These are phyloP conservation scores for Endogone sp. DNA, from an alignment of 192 early-diverging fungal species.

Conservation along the genomic window DNA sequence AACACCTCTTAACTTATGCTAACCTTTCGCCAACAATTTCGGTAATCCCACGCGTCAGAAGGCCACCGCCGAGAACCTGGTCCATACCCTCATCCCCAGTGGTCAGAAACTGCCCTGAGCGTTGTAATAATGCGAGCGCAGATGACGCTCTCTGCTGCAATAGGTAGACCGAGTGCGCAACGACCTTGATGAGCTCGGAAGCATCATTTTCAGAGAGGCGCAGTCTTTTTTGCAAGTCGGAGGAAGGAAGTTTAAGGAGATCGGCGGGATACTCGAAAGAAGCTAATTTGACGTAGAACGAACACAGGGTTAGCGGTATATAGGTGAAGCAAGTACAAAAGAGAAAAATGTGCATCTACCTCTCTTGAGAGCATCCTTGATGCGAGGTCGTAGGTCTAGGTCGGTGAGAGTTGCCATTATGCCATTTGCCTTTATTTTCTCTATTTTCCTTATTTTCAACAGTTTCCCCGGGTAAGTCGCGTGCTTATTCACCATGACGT, in stretches of 20 bases:
- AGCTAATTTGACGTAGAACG: neutral
- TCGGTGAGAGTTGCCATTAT: neutral
- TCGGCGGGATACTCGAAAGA: neutral
- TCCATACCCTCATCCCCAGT: conserved; percentile 52
- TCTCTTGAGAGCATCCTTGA: neutral
- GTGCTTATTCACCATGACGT: too few species aligned
- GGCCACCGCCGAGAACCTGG: conserved; percentile 52
- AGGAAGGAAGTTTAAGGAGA: neutral
- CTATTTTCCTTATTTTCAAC: too few species aligned
- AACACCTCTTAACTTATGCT: neutral
- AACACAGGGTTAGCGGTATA: neutral
- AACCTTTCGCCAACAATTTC: conserved; percentile 73
- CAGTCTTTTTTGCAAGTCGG: neutral
- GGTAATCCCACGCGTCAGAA: conserved; percentile 55
- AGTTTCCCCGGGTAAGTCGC: too few species aligned
- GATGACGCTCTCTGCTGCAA: neutral
- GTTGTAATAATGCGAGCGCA: neutral
- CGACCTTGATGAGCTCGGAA: neutral
- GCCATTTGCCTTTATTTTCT: too few species aligned
- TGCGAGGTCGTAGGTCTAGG: neutral
- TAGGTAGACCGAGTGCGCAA: neutral
- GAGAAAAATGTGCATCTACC: neutral
- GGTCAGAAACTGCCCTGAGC: conserved; percentile 23
- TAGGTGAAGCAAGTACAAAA: neutral
- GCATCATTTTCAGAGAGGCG: neutral